Base-by-base conservation (phyloP, 352 stramenopile species). In the Elongisporangium prolatum region DNA sequence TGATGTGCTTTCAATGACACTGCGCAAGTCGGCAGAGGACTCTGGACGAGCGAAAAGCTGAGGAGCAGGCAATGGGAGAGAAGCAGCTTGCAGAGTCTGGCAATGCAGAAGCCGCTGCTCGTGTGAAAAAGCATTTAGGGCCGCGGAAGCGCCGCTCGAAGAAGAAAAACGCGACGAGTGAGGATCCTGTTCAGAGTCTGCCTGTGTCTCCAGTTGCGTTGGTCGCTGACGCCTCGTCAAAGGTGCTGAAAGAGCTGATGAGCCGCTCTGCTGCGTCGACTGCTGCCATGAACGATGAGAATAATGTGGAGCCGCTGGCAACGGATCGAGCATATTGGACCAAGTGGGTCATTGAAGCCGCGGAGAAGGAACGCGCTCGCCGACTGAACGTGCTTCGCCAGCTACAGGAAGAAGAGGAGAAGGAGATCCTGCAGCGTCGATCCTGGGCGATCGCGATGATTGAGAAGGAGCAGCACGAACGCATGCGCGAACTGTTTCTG, bases 401-500 rank as follows among this genome's bases (percentile, higher is more conserved):
- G 60, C 62, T 94, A 20, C 80, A 94, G 67, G 64, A 66, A 7
- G 82, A 91, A 48, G 85, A 94, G 63, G 82, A 92, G 53, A 68
- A 81, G 21, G 85, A 94, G 54, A 71, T 91, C 16, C 74, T 65
- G 53, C 70, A 79, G 0, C 73, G 85, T 6, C 65, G 84, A 53
- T 68, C 76, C 54, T 94, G 85, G 85, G 85, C 85, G 14, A 88
- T 91, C 54, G 74, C 68, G 6, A 83, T 77, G 0, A 94, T 94
- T 50, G 85, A 94, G 70, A 82, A 85, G 50, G 85, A 94, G 57
- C 82, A 94, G 57, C 73, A 89, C 47, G 77, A 76, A 16, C 88
- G 89, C 70, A 89, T 88, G 75, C 63, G 80, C 37, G 78, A 91
- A 58, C 82, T 91, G 76, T 94, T 94, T 59, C 60, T 94, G 50